Percentiles rank a stretch among this genome's conserved stretches.
Evolutionary conservation across 768 basidiomycete species (phyloP).

Genomic region (Calocybe cyanea): DNA sequence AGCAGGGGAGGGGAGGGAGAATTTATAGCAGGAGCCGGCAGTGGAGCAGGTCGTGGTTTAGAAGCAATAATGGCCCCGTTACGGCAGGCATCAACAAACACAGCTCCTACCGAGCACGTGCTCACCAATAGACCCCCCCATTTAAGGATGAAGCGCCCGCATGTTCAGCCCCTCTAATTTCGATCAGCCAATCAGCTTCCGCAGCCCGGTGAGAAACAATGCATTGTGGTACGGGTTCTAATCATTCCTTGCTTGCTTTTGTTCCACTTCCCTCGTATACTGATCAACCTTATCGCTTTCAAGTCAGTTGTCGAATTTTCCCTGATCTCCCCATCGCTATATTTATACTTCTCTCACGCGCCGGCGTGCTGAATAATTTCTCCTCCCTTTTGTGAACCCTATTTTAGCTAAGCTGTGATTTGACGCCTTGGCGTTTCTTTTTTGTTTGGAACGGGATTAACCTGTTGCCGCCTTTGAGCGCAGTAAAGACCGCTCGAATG

Average conservation of each 20-base stretch:
- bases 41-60: conserved; percentile 51
- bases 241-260: no score
- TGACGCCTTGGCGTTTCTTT: no score
- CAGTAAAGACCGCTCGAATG: neutral
- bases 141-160: conserved; percentile 23
- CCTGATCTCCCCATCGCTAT: no score
- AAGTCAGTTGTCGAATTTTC: no score
- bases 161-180: conserved; percentile 27
- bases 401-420: no score
- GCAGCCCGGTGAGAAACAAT: no score
- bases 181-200: conserved; percentile 25
- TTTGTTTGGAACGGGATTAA: neutral
- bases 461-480: no score
- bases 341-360: no score
- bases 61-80: conserved; percentile 45
- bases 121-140: conserved; percentile 21
- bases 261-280: no score
- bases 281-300: no score
- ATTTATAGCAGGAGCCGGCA: conserved; percentile 35
- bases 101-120: conserved; percentile 41
- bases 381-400: no score
- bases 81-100: conserved; percentile 54
- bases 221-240: conserved; percentile 2
- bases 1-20: conserved; percentile 19
- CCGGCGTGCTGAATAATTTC: no score